Base-by-base conservation (phyloP, 2,329 filamentous ascomycete species). In the Talaromyces sp. region DNA sequence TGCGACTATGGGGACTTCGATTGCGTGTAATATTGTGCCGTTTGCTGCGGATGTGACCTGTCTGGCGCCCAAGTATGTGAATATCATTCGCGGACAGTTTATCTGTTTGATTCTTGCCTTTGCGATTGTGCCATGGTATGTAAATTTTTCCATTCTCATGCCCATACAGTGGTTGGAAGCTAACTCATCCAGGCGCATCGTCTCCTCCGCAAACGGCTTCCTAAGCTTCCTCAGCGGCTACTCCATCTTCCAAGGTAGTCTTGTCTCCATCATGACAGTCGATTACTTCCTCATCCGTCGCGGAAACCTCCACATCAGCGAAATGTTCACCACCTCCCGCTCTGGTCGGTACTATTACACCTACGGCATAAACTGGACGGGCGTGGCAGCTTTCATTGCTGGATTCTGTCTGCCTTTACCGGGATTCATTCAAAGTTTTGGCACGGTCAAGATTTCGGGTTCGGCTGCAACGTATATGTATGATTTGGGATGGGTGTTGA, bases 21-120 rank as follows among this genome's bases (percentile, higher is more conserved):
- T 66, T 37, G 63, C 64, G 3, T 63, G 62, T 33, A 73, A 73
- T 57, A 67, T 67, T 36, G 63, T 73, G 6, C 71, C 71, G 0
- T 72, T 72, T 43, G 71, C 70, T 1, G 68, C 69, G 2, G 70
- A 73, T 37, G 65, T 72, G 55, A 69, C 69, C 1, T 65, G 66
- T n/a, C 59, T 73, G 2, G 66, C 68, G 5, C 70, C 70, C 0
- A 63, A 61, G 39, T 71, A 67, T 41, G 56, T 73, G 17, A 73
- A 66, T 19, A 73, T 73, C 41, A 59, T 65, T 2, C 63, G 70
- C 2, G 70, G 70, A 3, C 69, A 71, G 56, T 60, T 71, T 21
- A 56, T 73, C 5, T 72, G 69, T 48, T 60, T 70, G 8, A 59
- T 73, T 15, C 63, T 72, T 13, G 69, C 67, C 0, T 61, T 71